phyloP scores from a whole-genome alignment of 495 filamentous ascomycete genomes.

The Hypoxylon trugodes region DNA sequence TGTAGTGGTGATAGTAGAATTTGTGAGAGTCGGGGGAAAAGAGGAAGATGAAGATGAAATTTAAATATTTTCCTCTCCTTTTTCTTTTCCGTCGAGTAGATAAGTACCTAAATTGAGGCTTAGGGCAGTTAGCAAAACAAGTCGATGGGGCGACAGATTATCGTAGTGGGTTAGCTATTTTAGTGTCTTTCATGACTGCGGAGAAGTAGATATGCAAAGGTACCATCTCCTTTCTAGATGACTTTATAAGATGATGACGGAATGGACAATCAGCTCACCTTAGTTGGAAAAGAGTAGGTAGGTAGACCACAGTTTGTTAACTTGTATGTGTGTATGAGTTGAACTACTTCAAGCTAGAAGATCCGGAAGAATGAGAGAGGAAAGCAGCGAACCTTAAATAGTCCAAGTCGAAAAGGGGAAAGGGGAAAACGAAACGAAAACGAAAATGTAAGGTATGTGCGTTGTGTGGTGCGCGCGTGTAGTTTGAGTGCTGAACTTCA shows the following conservation, averaged over 20 bases:
- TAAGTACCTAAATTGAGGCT: too few relatives aligned
- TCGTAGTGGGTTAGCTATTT: conserved; percentile 27
- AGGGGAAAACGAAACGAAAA: conserved; percentile 27
- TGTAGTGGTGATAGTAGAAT: background rate
- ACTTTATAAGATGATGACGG: background rate
- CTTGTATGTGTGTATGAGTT: too few relatives aligned
- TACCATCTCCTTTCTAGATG: too few relatives aligned
- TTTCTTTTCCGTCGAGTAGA: conserved; percentile 5
- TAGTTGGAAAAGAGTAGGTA: background rate
- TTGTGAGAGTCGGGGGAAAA: background rate
- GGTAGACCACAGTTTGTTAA: conserved; percentile 8
- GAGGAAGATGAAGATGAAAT: background rate
- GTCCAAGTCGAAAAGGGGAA: too few relatives aligned
- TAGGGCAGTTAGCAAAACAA: too few relatives aligned
- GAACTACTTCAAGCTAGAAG: conserved; percentile 27
- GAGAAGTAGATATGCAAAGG: conserved; percentile 17
- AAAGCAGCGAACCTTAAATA: conserved; percentile 35
- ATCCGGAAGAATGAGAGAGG: conserved; percentile 12
- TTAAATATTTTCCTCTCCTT: background rate
- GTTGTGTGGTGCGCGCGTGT: background rate
- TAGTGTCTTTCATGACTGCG: conserved; percentile 35
- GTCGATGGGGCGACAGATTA: conserved; percentile 18
- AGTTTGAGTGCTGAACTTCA: conserved; percentile 29
- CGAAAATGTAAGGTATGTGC: background rate
- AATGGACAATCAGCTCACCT: conserved; percentile 21